A percentile compares a stretch with the other conserved stretches of the same genome.
Evolutionary conservation across 208 protist genomes (phyloP).

Genomic region (Acanthamoeba healyi): DNA sequence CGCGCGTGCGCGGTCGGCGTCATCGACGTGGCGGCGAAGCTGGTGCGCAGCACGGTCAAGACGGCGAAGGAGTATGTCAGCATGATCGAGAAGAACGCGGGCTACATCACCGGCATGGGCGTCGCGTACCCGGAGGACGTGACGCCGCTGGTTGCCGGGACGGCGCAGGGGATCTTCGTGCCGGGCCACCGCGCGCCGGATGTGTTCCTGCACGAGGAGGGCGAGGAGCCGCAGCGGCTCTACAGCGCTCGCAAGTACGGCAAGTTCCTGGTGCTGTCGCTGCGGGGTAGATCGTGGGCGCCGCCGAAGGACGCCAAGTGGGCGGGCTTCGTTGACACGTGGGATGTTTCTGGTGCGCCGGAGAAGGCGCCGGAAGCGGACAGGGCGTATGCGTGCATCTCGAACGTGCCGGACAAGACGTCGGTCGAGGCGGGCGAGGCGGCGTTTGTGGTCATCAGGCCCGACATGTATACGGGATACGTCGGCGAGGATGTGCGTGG

Average conservation of each 20-base stretch:
- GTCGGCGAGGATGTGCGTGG: background rate
- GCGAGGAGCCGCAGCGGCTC: background rate
- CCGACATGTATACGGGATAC: background rate
- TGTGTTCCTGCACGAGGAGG: background rate
- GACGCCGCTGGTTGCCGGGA: background rate
- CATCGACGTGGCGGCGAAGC: background rate
- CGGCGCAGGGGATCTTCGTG: background rate
- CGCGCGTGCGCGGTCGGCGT: background rate
- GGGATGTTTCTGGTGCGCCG: background rate
- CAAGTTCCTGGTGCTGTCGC: constrained; percentile 4
- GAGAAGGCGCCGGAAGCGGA: background rate
- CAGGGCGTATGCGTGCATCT: background rate
- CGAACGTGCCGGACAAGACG: background rate
- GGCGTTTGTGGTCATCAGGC: background rate
- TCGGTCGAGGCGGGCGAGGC: background rate
- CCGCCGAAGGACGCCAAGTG: background rate
- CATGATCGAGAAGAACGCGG: constrained; percentile 36
- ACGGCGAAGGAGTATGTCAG: constrained; percentile 14
- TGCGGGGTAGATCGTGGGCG: constrained; percentile 1
- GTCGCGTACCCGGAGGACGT: background rate
- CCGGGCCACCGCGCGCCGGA: background rate
- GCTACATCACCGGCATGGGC: constrained; percentile 40
- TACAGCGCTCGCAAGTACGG: background rate
- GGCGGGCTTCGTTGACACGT: background rate
- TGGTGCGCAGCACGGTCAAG: constrained; percentile 27